Base-by-base conservation (phyloP, 768 basidiomycete species). In the Roridomyces roridus region DNA sequence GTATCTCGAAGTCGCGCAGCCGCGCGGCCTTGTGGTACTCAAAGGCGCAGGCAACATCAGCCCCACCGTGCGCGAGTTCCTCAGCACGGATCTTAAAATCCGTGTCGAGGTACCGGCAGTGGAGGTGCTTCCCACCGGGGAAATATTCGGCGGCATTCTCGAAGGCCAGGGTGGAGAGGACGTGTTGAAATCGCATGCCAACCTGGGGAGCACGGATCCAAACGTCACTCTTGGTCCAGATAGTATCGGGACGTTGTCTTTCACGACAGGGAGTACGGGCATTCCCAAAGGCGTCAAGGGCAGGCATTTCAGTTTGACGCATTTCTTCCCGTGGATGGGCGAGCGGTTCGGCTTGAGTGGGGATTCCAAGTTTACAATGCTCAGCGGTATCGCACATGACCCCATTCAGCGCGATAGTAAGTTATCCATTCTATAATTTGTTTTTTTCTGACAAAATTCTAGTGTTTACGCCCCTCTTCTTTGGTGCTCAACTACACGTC, bases 321-420 rank as follows among this genome's bases (percentile, higher is more conserved):
- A 98, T 70, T 99, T 98, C 82, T 98, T 98, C 85, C 96, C 96
- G 2, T 99, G 97, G 97, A 98, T 99, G 97, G 89, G 90, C 20
- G 76, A 93, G 68, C 76, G 87, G 26, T 99, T 98, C 69, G 87
- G 83, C 2, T 74, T 99, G 44, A 76, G 79, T 34, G 79, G 86
- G 55, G 73, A 79, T 26, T 93, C 91, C 59, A 92, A 86, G 72
- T 99, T 97, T 68, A 98, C 97, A 0, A 98, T 99, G 97, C 83
- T 99, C 26, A 96, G 94, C 65, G 97, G 97, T 18, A 99, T 99
- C 51, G 97, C 97, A 12, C 97, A 99, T 67, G 97, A 99, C 74
- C 97, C 97, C 10, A 97, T 99, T 63, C 97, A 99, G 70, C 86
- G 97, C 64, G 97, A 99, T 68, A 99, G 96, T 98, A 57, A 77